These are phyloP conservation scores for Puccinia novopanici DNA, from an alignment of 1,284 basidiomycete species.

Conservation along the genomic window DNA sequence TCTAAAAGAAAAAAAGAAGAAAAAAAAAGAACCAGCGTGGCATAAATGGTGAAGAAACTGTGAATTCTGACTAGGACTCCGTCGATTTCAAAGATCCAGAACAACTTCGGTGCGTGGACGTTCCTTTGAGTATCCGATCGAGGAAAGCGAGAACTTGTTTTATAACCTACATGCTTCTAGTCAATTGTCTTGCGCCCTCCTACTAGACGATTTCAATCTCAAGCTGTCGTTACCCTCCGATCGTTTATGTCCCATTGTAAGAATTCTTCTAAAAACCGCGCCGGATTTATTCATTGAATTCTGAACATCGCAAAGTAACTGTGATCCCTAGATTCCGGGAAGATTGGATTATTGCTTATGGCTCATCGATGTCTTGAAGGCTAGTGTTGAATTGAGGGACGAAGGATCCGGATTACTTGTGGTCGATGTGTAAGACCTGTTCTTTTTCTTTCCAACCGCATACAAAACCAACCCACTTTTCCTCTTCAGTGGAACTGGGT, in stretches of 20 bases:
- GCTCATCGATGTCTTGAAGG: conserved; percentile 38
- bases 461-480: not conserved
- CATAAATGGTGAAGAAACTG: not conserved
- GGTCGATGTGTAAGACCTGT: conserved; percentile 13
- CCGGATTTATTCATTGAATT: not conserved
- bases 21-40: too few relatives aligned
- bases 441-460: not conserved
- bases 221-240: conserved; percentile 68
- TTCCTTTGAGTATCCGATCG: not conserved
- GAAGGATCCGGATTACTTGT: conserved; percentile 2
- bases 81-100: conserved; percentile 73
- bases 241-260: conserved; percentile 80
- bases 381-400: conserved; percentile 15
- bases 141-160: conserved; percentile 62
- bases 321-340: conserved; percentile 34
- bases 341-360: conserved; percentile 45
- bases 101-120: conserved; percentile 67
- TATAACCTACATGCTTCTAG: not conserved
- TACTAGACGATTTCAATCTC: conserved; percentile 73
- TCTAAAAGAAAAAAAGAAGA: too few relatives aligned
- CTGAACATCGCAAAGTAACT: not conserved
- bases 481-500: conserved; percentile 75
- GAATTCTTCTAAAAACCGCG: conserved; percentile 54
- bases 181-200: conserved; percentile 71
- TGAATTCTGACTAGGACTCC: conserved; percentile 43